Base-by-base conservation (phyloP, 1,284 basidiomycete genomes). In the Laetiporus sulphureus region DNA sequence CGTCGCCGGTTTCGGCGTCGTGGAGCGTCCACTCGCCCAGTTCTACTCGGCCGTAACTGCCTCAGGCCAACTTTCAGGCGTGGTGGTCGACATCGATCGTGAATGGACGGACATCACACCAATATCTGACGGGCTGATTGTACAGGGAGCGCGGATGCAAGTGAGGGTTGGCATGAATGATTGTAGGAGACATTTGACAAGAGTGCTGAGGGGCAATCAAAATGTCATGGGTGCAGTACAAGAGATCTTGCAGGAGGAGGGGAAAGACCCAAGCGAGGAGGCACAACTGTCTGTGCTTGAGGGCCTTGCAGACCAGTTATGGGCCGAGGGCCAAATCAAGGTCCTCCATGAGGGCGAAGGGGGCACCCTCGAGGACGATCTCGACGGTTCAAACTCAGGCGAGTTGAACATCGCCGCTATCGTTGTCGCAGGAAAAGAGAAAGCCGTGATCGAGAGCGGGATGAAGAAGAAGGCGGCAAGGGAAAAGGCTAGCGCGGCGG, bases 11-110 rank as follows among this genome's bases (percentile, higher is more conserved):
- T 79, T 97, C 50, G 78, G 79, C 32, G 71, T 96, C 50, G 71
- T 95, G 32, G 88, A 95, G 48, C 80, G 90, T 2, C 84, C 94
- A 4, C 77, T 95, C 56, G 79, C 87, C 3, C 84, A 90, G 47
- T 71, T 92, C 42, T 96, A 86, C 63, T 83, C 90, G 16, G 79
- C 81, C n/a, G 40, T 58, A 27, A 50, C 53, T 18, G 54, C 40
- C n/a, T 21, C 50, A 19, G 86, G 85, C 51, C 72, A 74, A 25
- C 73, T 90, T 46, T 83, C 71, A 40, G 93, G 91, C 24, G 66
- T 95, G 38, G 79, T 94, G 22, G 73, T 98, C 39, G 93, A 97
- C 62, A 77, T 98, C 48, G 90, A 86, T 33, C 72, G 78, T 45
- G 73, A 84, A 44, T 71, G 73, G 48, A 88, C 87, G 5, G 86